Base-by-base conservation (phyloP, 2,329 filamentous ascomycete genomes). In the Penicillium oxalicum region DNA sequence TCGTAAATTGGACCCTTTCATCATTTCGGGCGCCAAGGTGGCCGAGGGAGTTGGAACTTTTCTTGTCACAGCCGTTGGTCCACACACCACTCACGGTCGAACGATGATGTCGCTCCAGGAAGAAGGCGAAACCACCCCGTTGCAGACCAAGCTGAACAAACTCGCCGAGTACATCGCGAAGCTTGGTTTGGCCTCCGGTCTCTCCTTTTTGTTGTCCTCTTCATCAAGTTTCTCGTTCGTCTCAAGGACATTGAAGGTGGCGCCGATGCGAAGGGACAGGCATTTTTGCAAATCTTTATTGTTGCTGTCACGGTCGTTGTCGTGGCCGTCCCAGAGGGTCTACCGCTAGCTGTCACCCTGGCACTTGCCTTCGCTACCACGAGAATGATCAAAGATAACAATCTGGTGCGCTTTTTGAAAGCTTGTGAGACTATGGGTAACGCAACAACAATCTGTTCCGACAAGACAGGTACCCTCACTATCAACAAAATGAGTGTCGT, bases 121-220 rank as follows among this genome's bases (percentile, higher is more conserved):
- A 57, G 84, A 88, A 52, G 82, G 83, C 48, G 83, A 91, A 62
- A 85, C 87, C 25, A 91, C 87, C 1, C 88, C 87, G 3, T 68
- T 91, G 6, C 88, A 91, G 65, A 83, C 79, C 2, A 91, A 90
- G 67, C 74, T 91, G 50, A 89, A 90, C 56, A 76, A 82, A 4
- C 74, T 91, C 13, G 88, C 87, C 5, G 87, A 88, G 59, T 86
- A 89, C 61, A 89, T 91, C 58, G 84, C 84, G n/a, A 87, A 87
- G 62, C 76, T 87, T 37, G 84, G 84, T 69, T 81, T 84, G 56
- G 80, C 80, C 51, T 83, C 87, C 40, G 87, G 86, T 46, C 70
- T 12, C 69, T 91, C 8, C 75, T 91, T n/a, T 91, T 91, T 62
- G 72, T 89, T 43, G 85, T 90, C 5, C 73, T 90, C 6, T 81